Evolutionary conservation across 2,329 filamentous ascomycete species (phyloP).

Genomic region (Trichoderma sp.): DNA sequence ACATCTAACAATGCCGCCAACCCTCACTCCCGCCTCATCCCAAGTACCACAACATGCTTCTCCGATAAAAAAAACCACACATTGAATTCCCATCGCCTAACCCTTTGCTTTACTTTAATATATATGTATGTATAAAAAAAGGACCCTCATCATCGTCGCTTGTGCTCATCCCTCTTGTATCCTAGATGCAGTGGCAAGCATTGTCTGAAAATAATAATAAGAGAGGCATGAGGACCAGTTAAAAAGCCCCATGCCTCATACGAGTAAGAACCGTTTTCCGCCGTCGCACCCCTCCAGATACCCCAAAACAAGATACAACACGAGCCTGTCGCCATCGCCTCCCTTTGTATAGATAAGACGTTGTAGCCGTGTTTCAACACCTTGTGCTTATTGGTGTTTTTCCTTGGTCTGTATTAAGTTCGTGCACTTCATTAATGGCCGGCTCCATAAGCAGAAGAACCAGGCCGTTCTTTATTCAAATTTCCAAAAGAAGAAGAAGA

Average conservation of each 20-base stretch:
- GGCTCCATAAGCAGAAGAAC: background rate
- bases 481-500: constrained; percentile 10
- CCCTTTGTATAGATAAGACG: background rate
- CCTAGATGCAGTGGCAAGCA: constrained; percentile 6
- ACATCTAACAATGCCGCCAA: background rate
- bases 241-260: background rate
- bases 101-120: background rate
- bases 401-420: constrained; percentile 16
- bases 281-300: background rate
- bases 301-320: background rate
- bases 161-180: constrained; percentile 9
- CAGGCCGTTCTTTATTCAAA: constrained; percentile 9
- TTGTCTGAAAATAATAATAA: constrained; percentile 7
- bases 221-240: background rate
- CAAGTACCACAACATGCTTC: background rate
- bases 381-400: background rate
- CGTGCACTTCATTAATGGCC: constrained; percentile 20
- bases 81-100: background rate
- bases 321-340: background rate
- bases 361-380: background rate
- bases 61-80: background rate
- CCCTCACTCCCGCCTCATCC: background rate
- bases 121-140: background rate
- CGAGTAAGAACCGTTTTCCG: background rate
- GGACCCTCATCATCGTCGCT: background rate